phyloP scores from a whole-genome alignment of 306 rosid genomes.

The Pyrus pyrifolia region DNA sequence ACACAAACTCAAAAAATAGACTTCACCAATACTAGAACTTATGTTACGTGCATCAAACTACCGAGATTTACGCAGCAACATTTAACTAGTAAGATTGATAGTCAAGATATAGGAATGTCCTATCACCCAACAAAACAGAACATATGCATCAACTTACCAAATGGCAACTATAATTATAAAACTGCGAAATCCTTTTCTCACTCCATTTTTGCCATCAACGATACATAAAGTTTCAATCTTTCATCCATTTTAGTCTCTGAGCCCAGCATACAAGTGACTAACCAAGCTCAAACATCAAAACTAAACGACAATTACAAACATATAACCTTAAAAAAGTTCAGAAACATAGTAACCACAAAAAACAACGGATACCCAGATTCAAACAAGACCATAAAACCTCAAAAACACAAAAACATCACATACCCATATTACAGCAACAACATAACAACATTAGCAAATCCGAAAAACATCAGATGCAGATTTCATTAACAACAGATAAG shows the following conservation, averaged over 20 bases:
- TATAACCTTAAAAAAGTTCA: not conserved
- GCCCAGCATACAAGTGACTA: not conserved
- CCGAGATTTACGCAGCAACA: not conserved
- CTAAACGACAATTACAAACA: not conserved
- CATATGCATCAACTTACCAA: not conserved
- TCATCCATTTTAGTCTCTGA: not conserved
- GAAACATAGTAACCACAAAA: not conserved
- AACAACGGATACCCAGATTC: not conserved
- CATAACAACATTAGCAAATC: not conserved
- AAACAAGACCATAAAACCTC: not conserved
- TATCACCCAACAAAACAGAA: not conserved
- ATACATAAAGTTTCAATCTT: not conserved
- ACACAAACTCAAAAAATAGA: not conserved
- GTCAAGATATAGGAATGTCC: not conserved
- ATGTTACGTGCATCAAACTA: not conserved
- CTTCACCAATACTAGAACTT: not conserved
- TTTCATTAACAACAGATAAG: not conserved
- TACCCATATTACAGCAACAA: not conserved
- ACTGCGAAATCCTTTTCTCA: not conserved
- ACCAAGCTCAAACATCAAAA: not conserved
- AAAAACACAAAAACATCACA: not conserved
- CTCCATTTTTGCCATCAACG: not conserved
- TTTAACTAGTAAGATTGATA: not conserved
- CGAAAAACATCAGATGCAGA: not conserved
- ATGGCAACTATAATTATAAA: not conserved